These are phyloP conservation scores for Niebla homalea DNA, from an alignment of 495 filamentous ascomycete species.

Conservation along the genomic window DNA sequence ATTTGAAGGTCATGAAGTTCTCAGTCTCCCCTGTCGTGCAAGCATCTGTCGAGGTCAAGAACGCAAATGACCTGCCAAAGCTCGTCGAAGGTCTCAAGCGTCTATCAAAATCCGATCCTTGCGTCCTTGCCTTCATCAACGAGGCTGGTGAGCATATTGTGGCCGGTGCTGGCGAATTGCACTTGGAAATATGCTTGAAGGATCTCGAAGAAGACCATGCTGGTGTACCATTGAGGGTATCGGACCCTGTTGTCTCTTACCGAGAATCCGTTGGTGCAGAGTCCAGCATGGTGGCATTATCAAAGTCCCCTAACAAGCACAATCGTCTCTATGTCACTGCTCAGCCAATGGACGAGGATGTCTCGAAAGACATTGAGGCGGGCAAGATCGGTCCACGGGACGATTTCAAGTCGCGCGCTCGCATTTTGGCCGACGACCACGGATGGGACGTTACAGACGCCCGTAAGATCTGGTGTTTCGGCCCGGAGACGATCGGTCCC, in stretches of 20 bases:
- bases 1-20: conserved; percentile 99
- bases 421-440: conserved; percentile 90
- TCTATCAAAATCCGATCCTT: conserved; percentile 99
- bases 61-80: conserved; percentile 98
- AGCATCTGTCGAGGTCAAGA: conserved; percentile 99
- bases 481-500: conserved; percentile 92
- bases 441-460: conserved; percentile 99
- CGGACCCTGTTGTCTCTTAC: conserved; percentile 94
- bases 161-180: conserved; percentile 96
- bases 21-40: conserved; percentile 98
- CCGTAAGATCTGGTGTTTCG: conserved; percentile 99
- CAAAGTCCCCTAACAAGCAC: conserved; percentile 99
- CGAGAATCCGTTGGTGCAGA: conserved; percentile 78
- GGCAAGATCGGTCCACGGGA: conserved; percentile 93
- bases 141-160: conserved; percentile 97
- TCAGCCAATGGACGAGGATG: conserved; percentile 79
- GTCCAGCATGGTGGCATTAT: conserved; percentile 91
- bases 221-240: conserved; percentile 90
- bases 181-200: conserved; percentile 99
- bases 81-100: conserved; percentile 99
- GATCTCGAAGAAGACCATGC: conserved; percentile 99
- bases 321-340: conserved; percentile 97
- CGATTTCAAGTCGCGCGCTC: conserved; percentile 97
- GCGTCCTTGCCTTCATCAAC: conserved; percentile 78
- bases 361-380: conserved; percentile 75